These are phyloP conservation scores for Shiraia sp. DNA, from an alignment of 2,329 filamentous ascomycete species.

Conservation along the genomic window DNA sequence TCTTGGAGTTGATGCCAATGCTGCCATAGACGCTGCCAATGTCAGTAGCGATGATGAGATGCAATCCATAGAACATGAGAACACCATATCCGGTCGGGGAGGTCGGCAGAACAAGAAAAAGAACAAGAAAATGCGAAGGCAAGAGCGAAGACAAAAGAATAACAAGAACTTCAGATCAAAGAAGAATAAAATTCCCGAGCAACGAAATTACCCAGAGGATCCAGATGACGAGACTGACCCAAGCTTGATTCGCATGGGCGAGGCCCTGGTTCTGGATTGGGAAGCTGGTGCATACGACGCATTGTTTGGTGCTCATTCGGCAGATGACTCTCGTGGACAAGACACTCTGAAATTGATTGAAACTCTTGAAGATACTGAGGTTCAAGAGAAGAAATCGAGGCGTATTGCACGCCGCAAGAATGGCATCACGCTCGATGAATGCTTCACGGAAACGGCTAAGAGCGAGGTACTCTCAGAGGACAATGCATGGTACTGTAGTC, in stretches of 20 bases:
- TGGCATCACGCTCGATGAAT: constrained; percentile 85
- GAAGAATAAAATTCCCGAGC: constrained; percentile 35
- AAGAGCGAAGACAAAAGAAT: constrained; percentile 33
- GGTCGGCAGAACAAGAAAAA: constrained; percentile 40
- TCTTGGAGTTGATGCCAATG: constrained; percentile 27
- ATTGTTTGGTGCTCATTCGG: constrained; percentile 62
- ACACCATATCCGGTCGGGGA: constrained; percentile 21
- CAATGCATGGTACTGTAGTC: constrained; percentile 96
- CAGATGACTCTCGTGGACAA: constrained; percentile 60
- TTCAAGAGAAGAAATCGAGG: constrained; percentile 65
- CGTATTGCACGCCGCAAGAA: constrained; percentile 69
- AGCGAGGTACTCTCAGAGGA: constrained; percentile 92
- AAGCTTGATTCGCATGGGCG: constrained; percentile 75
- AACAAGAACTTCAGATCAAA: constrained; percentile 41
- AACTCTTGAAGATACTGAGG: constrained; percentile 61
- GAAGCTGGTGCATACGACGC: constrained; percentile 68
- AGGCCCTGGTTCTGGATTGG: constrained; percentile 90
- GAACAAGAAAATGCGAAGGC: constrained; percentile 36
- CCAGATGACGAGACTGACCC: constrained; percentile 53
- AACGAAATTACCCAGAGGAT: constrained; percentile 34
- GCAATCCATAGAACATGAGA: constrained; percentile 30
- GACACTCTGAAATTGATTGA: constrained; percentile 62
- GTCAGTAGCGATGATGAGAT: constrained; percentile 44
- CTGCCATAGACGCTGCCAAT: constrained; percentile 34
- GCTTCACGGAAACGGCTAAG: constrained; percentile 91